These are phyloP conservation scores for Ricinus communis DNA, from an alignment of 345 rosid species.

Conservation along the genomic window DNA sequence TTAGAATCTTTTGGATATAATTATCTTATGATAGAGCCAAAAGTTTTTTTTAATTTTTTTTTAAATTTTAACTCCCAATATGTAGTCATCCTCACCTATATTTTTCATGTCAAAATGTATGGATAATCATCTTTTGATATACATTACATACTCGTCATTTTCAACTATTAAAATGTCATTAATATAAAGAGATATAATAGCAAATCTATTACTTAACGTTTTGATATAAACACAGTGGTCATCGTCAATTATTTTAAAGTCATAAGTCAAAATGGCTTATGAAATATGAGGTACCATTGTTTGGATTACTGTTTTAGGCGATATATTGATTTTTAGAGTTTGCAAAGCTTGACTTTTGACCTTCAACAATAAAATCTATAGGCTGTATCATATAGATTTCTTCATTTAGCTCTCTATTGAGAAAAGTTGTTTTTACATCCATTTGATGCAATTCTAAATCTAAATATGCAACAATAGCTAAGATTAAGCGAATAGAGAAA, in stretches of 20 bases:
- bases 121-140: conserved; percentile 4
- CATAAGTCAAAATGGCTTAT: neutral
- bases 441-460: too few relatives aligned
- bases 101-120: too few relatives aligned
- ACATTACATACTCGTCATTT: neutral
- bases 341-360: conserved; percentile 4
- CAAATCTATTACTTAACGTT: too few relatives aligned
- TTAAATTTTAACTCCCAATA: neutral
- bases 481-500: neutral
- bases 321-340: too few relatives aligned
- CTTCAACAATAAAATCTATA: conserved; percentile 7
- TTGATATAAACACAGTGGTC: neutral
- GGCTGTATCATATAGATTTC: neutral
- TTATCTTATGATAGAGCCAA: conserved; percentile 8
- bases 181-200: too few relatives aligned
- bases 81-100: neutral
- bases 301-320: neutral
- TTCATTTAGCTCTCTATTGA: too few relatives aligned
- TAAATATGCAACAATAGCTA: too few relatives aligned
- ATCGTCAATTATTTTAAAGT: too few relatives aligned
- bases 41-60: neutral
- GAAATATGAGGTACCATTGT: neutral
- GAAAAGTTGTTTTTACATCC: too few relatives aligned
- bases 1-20: neutral
- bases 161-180: too few relatives aligned